Conservation (phyloP, 768 basidiomycete genomes). For the Amanita muscaria region DNA sequence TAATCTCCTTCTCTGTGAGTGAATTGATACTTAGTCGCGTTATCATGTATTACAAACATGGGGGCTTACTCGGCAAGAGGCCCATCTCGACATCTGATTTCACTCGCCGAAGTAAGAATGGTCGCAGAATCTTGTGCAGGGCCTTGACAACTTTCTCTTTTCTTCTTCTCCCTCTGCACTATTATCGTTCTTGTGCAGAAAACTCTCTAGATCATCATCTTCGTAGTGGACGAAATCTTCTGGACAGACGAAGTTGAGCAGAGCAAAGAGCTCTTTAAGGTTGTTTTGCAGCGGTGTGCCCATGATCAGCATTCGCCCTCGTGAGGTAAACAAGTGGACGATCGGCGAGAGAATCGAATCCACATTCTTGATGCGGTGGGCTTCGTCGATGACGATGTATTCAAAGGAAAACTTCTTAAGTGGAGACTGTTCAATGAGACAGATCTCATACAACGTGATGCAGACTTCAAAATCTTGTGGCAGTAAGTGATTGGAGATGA, state of each 20-base stretch:
- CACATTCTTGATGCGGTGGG: conserved; percentile 98
- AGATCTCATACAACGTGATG: conserved; percentile 96
- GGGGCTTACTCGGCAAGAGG: conserved; percentile 66
- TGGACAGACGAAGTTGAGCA: conserved; percentile 93
- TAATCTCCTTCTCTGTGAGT: conserved; percentile 86
- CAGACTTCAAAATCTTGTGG: conserved; percentile 88
- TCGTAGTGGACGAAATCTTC: conserved; percentile 92
- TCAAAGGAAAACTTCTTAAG: conserved; percentile 95
- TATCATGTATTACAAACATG: not conserved
- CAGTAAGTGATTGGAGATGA: conserved; percentile 72
- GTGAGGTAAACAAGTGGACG: conserved; percentile 80
- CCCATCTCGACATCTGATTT: conserved; percentile 97
- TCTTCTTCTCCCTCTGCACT: conserved; percentile 64
- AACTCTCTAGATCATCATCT: conserved; percentile 90
- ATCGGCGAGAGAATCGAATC: conserved; percentile 94
- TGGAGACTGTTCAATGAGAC: conserved; percentile 87
- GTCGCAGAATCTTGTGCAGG: conserved; percentile 90
- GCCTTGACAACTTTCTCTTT: conserved; percentile 93
- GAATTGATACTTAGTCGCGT: no score
- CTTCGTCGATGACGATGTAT: conserved; percentile 98
- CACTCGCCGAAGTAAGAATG: conserved; percentile 89
- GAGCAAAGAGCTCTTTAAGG: conserved; percentile 87
- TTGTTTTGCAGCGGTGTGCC: conserved; percentile 97
- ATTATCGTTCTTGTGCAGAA: conserved; percentile 82
- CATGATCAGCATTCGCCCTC: conserved; percentile 89